These are phyloP conservation scores for Fusarium algeriense DNA, from an alignment of 2,329 filamentous ascomycete species.

Conservation along the genomic window DNA sequence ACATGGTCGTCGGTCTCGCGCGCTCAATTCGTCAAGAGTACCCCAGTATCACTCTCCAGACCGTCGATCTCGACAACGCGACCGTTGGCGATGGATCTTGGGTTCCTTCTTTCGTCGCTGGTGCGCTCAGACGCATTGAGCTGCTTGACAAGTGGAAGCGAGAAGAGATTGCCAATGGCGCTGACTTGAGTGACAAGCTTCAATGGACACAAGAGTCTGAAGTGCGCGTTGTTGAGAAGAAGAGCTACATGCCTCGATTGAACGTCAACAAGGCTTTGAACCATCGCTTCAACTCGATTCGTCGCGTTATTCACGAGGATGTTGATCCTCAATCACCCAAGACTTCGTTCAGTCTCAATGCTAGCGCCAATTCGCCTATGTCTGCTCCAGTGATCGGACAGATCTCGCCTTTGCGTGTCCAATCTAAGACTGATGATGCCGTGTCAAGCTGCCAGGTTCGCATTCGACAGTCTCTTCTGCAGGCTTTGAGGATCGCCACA, in stretches of 20 bases:
- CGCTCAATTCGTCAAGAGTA: constrained; percentile 16
- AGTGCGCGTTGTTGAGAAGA: background rate
- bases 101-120: background rate
- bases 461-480: background rate
- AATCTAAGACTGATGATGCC: background rate
- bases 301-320: background rate
- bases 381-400: background rate
- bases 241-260: constrained; percentile 3
- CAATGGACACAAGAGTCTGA: constrained; percentile 11
- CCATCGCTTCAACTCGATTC: constrained; percentile 5
- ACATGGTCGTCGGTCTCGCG: constrained; percentile 13
- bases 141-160: constrained; percentile 7
- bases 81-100: background rate
- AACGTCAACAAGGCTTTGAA: constrained; percentile 3
- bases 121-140: background rate
- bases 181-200: background rate
- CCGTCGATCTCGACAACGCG: background rate
- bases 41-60: constrained; percentile 6
- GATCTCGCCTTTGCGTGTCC: constrained; percentile 3
- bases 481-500: background rate
- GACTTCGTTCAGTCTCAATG: background rate
- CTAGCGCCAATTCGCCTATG: background rate
- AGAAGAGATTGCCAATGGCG: constrained; percentile 1
- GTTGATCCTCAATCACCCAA: background rate
- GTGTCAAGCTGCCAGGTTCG: background rate